A percentile compares a stretch with the other conserved stretches of the same genome.
Evolutionary conservation across 495 filamentous ascomycete species (phyloP).

Genomic region (Daldinia grandis): DNA sequence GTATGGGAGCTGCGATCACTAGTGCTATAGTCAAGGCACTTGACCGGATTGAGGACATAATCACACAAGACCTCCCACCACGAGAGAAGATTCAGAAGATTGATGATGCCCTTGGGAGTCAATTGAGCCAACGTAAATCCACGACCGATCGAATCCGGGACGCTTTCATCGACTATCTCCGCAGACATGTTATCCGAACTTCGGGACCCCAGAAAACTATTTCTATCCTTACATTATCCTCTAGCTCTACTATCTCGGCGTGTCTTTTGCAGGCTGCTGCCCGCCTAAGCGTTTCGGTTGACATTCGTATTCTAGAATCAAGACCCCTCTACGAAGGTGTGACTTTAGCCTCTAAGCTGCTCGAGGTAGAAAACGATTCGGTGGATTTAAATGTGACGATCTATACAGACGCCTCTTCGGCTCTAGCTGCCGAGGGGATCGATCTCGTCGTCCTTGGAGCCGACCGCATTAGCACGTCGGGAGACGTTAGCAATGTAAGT

Average conservation of each 20-base stretch:
- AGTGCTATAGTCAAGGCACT: slow-evolving; percentile 60
- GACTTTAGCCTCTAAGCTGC: slow-evolving; percentile 59
- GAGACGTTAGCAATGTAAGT: slow-evolving; percentile 65
- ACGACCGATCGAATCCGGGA: slow-evolving; percentile 48
- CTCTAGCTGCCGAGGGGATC: slow-evolving; percentile 56
- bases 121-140: slow-evolving; percentile 31
- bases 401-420: slow-evolving; percentile 69
- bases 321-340: slow-evolving; percentile 72
- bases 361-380: slow-evolving; percentile 45
- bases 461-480: slow-evolving; percentile 65
- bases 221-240: slow-evolving; percentile 65
- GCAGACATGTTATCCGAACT: slow-evolving; percentile 20
- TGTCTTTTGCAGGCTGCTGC: slow-evolving; percentile 41
- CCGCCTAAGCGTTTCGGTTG: slow-evolving; percentile 47
- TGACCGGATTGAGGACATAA: slow-evolving; percentile 40
- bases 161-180: slow-evolving; percentile 43
- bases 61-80: slow-evolving; percentile 38
- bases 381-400: slow-evolving; percentile 54
- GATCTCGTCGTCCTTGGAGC: slow-evolving; percentile 69
- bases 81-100: slow-evolving; percentile 48
- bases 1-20: slow-evolving; percentile 68
- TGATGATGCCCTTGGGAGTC: slow-evolving; percentile 25
- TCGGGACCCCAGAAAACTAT: slow-evolving; percentile 43
- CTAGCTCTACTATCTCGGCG: slow-evolving; percentile 65
- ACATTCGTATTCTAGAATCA: slow-evolving; percentile 70